Percentiles rank a stretch among this genome's conserved stretches.
Conservation (phyloP, 2,329 filamentous ascomycete genomes). For the Colletotrichum liaoningense region DNA sequence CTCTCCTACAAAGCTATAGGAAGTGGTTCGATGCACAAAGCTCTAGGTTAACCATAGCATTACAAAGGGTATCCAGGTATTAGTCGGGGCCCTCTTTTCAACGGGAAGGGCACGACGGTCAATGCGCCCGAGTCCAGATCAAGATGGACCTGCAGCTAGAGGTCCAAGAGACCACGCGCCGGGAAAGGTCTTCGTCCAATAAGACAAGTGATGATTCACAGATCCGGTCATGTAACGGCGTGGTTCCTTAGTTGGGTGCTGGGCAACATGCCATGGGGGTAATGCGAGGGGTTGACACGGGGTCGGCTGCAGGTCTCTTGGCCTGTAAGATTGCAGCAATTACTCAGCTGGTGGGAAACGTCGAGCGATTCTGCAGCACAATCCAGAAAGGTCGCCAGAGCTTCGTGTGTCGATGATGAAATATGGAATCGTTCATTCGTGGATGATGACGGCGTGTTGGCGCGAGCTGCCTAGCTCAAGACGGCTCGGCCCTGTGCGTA, state of each 20-base stretch:
- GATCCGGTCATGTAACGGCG: constrained; percentile 31
- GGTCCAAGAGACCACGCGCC: constrained; percentile 24
- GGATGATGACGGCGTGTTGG: constrained; percentile 29
- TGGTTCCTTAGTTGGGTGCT: constrained; percentile 23
- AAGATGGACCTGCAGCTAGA: constrained; percentile 31
- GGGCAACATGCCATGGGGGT: constrained; percentile 25
- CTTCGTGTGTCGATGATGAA: constrained; percentile 36
- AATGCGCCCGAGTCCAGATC: constrained; percentile 23
- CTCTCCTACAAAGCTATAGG: neutral
- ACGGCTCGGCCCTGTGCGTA: constrained; percentile 30
- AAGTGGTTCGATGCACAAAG: constrained; percentile 9
- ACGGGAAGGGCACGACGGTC: constrained; percentile 23
- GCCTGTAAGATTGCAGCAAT: constrained; percentile 42
- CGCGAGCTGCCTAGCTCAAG: constrained; percentile 20
- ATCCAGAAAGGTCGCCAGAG: constrained; percentile 24
- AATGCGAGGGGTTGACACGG: constrained; percentile 27
- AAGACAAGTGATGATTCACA: constrained; percentile 36
- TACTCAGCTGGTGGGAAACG: constrained; percentile 39
- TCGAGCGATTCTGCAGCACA: constrained; percentile 22
- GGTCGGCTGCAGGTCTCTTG: constrained; percentile 24
- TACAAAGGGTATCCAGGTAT: constrained; percentile 20
- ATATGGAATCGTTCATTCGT: constrained; percentile 37
- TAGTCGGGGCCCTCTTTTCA: constrained; percentile 33
- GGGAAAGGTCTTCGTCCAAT: constrained; percentile 24
- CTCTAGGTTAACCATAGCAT: constrained; percentile 2